Conservation (phyloP, 2,329 filamentous ascomycete genomes). For the Cladosporium sp. region DNA sequence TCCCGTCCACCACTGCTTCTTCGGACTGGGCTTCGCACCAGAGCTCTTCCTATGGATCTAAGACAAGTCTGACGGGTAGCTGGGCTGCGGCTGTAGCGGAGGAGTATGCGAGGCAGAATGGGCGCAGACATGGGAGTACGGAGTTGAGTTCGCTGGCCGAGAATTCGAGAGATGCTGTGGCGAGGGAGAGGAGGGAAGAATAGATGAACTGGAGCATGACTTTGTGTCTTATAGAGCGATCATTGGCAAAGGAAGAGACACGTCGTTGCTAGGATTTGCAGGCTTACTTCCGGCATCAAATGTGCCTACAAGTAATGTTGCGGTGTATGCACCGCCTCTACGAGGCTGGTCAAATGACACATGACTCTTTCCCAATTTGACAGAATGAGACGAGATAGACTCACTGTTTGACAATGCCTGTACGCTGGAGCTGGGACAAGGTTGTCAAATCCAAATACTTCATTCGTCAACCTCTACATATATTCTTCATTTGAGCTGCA, state of each 20-base stretch:
- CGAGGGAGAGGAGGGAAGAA: neutral
- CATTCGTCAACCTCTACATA: neutral
- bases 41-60: neutral
- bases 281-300: neutral
- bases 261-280: neutral
- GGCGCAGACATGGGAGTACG: neutral
- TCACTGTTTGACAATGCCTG: no score
- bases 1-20: neutral
- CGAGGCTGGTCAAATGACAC: no score
- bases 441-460: rapidly evolving
- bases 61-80: neutral
- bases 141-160: neutral
- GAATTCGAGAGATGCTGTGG: neutral
- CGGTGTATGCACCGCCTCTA: neutral
- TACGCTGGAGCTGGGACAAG: neutral
- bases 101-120: neutral
- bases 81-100: neutral
- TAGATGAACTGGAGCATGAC: neutral
- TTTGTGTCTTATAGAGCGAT: neutral
- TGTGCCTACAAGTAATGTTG: neutral
- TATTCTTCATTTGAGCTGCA: neutral
- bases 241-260: neutral
- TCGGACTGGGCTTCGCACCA: neutral
- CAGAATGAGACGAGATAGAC: neutral
- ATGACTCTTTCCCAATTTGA: neutral